Evolutionary conservation across 2,329 filamentous ascomycete genomes (phyloP).

Genomic region (Dissoconium aciculare): DNA sequence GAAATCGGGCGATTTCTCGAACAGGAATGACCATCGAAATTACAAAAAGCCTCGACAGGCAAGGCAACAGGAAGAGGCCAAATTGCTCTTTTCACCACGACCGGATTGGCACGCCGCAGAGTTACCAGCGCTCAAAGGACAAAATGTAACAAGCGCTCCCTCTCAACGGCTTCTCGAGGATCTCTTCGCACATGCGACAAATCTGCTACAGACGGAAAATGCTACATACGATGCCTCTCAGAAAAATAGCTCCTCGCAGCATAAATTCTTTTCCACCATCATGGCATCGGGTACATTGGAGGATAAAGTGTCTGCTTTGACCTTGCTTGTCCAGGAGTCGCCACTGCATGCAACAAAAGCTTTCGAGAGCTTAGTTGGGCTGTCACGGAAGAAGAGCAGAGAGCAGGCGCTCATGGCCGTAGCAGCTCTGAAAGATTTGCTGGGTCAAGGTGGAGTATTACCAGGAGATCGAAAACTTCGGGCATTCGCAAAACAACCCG

Average conservation of each 20-base stretch:
- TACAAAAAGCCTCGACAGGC: slow-evolving; percentile 9
- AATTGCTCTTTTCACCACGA: slow-evolving; percentile 38
- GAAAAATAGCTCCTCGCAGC: slow-evolving; percentile 65
- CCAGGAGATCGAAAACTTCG: slow-evolving; percentile 69
- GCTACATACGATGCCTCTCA: slow-evolving; percentile 56
- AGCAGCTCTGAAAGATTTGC: slow-evolving; percentile 81
- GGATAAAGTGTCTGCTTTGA: slow-evolving; percentile 91
- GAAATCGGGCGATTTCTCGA: slow-evolving; percentile 9
- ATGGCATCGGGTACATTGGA: slow-evolving; percentile 93
- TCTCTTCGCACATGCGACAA: slow-evolving; percentile 55
- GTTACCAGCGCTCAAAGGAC: slow-evolving; percentile 37
- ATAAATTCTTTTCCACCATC: slow-evolving; percentile 93
- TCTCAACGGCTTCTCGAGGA: slow-evolving; percentile 41
- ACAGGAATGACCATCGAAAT: slow-evolving; percentile 9
- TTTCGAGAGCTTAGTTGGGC: slow-evolving; percentile 63
- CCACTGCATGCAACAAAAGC: slow-evolving; percentile 84
- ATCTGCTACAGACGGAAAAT: slow-evolving; percentile 64
- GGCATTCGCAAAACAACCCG: slow-evolving; percentile 65
- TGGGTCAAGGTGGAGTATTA: slow-evolving; percentile 75
- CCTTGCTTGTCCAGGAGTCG: slow-evolving; percentile 87
- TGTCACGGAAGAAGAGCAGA: slow-evolving; percentile 88
- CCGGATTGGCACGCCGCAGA: slow-evolving; percentile 52
- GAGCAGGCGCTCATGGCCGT: slow-evolving; percentile 87
- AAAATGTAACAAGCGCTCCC: slow-evolving; percentile 32
- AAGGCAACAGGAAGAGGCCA: slow-evolving; percentile 12